Conservation (phyloP, 2,329 filamentous ascomycete genomes). For the Didymella exigua region DNA sequence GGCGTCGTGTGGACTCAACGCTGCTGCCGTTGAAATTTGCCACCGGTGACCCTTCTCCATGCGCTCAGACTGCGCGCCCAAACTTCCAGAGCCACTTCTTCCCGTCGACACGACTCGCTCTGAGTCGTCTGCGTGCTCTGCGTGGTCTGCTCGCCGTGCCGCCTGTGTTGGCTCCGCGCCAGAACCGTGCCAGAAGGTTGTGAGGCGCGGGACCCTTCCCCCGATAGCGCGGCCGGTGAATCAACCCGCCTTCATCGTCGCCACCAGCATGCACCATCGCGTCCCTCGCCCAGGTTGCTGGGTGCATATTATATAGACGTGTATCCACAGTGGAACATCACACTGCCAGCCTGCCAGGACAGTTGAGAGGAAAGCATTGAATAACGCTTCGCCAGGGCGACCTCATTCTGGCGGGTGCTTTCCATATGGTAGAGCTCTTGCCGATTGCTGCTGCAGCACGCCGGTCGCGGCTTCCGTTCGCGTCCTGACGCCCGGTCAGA, state of each 20-base stretch:
- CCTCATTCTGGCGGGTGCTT: conserved; percentile 13
- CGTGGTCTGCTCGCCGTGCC: conserved; percentile 28
- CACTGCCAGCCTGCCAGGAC: conserved; percentile 5
- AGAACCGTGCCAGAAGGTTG: conserved; percentile 37
- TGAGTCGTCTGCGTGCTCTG: conserved; percentile 17
- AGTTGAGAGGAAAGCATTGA: conserved; percentile 13
- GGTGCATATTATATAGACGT: conserved; percentile 22
- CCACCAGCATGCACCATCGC: conserved; percentile 18
- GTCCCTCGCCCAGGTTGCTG: conserved; percentile 42
- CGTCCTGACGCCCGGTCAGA: conserved; percentile 7
- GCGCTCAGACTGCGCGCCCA: conserved; percentile 12
- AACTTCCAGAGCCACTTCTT: conserved; percentile 10
- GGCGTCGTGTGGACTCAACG: neutral
- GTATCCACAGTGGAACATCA: conserved; percentile 20
- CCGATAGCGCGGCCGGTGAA: conserved; percentile 29
- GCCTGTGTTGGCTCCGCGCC: conserved; percentile 31
- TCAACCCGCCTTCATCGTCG: conserved; percentile 15
- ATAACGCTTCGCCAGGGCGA: neutral
- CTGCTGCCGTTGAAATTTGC: conserved; percentile 2
- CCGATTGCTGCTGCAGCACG: neutral
- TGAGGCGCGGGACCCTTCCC: conserved; percentile 40
- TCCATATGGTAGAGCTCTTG: conserved; percentile 14
- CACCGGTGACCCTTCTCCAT: conserved; percentile 7
- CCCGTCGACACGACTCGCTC: conserved; percentile 22
- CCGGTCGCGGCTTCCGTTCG: conserved; percentile 14